These are phyloP conservation scores for Ilyonectria mors-panacis DNA, from an alignment of 2,329 filamentous ascomycete species.

Conservation along the genomic window DNA sequence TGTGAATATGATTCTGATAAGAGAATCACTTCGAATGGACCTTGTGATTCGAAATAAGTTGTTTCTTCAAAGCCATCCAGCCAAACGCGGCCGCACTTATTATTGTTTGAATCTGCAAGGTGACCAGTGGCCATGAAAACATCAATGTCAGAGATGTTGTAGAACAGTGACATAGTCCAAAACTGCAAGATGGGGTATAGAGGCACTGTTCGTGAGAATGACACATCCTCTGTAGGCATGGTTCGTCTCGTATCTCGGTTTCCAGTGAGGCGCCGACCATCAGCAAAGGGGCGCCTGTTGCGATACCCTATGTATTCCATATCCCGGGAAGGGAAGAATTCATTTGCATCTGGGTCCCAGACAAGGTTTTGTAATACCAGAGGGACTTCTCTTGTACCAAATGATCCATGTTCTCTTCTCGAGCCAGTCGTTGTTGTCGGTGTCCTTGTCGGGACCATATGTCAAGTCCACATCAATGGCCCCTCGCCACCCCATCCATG, in stretches of 20 bases:
- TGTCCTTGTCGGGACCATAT: fast-evolving
- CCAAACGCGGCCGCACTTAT: not conserved
- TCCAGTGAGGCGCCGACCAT: not conserved
- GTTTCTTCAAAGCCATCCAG: conserved; percentile 31
- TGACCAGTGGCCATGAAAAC: not conserved
- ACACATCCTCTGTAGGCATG: not conserved
- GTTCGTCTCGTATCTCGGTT: not conserved
- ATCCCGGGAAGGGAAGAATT: not conserved
- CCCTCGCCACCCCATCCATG: conserved; percentile 32
- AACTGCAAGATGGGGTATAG: conserved; percentile 32
- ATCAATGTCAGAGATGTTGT: conserved; percentile 1
- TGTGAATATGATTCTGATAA: not conserved
- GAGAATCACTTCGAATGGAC: conserved; percentile 18
- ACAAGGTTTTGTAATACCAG: conserved; percentile 8
- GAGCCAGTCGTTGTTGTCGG: conserved; percentile 7
- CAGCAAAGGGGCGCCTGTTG: not conserved
- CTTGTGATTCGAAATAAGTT: not conserved
- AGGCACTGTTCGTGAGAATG: not conserved
- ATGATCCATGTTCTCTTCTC: conserved; percentile 26
- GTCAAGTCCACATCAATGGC: not conserved
- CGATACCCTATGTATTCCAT: not conserved
- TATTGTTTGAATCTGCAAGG: not conserved
- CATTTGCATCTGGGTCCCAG: conserved; percentile 16
- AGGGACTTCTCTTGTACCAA: conserved; percentile 31
- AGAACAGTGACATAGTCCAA: conserved; percentile 31